Base-by-base conservation (phyloP, 1,284 basidiomycete species). In the Ceratobasidium sp. region DNA sequence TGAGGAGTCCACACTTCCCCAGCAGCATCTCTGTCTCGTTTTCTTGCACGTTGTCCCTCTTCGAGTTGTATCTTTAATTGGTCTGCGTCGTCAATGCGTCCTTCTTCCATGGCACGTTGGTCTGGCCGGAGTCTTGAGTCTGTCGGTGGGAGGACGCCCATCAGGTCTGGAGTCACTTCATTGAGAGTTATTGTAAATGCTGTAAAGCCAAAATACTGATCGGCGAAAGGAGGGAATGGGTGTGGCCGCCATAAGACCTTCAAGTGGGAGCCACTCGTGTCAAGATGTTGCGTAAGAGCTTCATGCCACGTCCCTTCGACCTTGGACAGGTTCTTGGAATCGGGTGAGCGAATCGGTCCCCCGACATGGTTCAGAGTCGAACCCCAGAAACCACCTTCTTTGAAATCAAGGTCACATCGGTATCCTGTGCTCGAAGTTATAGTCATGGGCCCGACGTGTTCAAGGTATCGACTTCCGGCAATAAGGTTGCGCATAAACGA, bases 401-500 rank as follows among this genome's bases (percentile, higher is more conserved):
- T 93, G 82, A 95, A 95, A 53, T 92, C 89, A 22, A 94, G 77
- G 13, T 86, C 80, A 73, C 90, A 93, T 32, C 82, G 84, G 29
- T 80, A 79, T 12, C 84, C 81, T 17, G 83, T 84, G 1, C 78
- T 80, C 73, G 92, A 92, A 72, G 85, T 84, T 53, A 96, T 87
- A 22, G 82, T 84, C 85, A 93, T 85, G 77, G 88, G 84, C 72
- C 93, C 87, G 70, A 85, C 82, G 77, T 93, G 88, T 78, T 95
- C 93, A 40, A 96, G 83, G 77, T 95, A 96, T 76, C 94, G 94
- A 20, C 90, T 90, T 25, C 93, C 93, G 77, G 93, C 88, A 86
- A 95, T 88, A 69, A 96, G 81, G 78, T 95, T 95, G 71, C 93
- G 82, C 82, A 95, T 88, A 78, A 94, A 95, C 0, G 91, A 92